These are phyloP conservation scores for Raddia guianensis DNA, from an alignment of 176 grass and related monocot species.

Conservation along the genomic window DNA sequence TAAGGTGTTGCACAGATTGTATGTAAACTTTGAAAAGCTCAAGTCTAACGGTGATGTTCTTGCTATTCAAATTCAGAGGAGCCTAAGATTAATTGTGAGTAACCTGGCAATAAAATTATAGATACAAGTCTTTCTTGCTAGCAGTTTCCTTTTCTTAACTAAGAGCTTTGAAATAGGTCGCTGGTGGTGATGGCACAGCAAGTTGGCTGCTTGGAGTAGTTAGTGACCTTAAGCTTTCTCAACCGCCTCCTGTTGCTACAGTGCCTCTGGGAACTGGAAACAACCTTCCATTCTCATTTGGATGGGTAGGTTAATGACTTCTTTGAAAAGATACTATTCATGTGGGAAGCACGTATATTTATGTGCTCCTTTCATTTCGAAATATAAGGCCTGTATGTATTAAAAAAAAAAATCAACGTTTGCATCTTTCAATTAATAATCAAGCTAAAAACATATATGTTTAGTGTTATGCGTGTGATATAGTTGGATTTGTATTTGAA, in stretches of 20 bases:
- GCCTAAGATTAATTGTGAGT: conserved; percentile 82
- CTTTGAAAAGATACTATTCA: neutral
- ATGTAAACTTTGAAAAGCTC: conserved; percentile 82
- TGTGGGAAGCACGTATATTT: neutral
- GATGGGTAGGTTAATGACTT: conserved; percentile 57
- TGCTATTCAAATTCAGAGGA: conserved; percentile 63
- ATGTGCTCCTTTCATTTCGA: neutral
- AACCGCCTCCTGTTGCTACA: conserved; percentile 80
- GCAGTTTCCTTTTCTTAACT: conserved; percentile 3
- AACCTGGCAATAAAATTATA: conserved; percentile 2
- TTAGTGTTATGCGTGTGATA: too few species aligned
- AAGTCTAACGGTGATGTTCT: conserved; percentile 39
- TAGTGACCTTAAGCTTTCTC: conserved; percentile 84
- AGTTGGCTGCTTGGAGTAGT: conserved; percentile 99
- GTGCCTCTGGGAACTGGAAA: conserved; percentile 98
- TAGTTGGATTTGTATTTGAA: too few species aligned
- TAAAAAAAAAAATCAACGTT: too few species aligned
- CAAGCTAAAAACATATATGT: too few species aligned
- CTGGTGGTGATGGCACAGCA: conserved; percentile 97
- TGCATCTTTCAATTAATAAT: too few species aligned
- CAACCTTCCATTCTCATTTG: conserved; percentile 97
- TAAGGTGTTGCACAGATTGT: conserved; percentile 78
- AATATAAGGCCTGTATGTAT: too few species aligned
- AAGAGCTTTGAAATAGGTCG: conserved; percentile 69
- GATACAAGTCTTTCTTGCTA: neutral